Evolutionary conservation across 805 yeast genomes (phyloP).

Genomic region (Grigorovia transvaalensis): DNA sequence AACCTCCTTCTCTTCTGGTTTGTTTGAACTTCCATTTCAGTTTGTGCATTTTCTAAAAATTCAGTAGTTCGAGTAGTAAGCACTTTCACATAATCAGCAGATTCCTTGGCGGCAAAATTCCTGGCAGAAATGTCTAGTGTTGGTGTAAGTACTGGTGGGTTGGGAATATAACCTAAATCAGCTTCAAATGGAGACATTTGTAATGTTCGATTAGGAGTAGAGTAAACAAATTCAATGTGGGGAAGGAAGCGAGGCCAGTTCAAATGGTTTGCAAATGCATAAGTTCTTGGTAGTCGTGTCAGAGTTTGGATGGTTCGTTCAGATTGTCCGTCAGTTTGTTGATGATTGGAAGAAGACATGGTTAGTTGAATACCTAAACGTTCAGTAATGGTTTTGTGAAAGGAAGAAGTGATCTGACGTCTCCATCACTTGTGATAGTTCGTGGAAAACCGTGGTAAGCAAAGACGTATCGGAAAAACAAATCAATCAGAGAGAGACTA

Average conservation of each 20-base stretch:
- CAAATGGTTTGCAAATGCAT: neutral
- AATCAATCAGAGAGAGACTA: slow-evolving; percentile 8
- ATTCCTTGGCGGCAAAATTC: neutral
- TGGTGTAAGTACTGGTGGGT: slow-evolving; percentile 1
- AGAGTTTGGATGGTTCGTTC: slow-evolving; percentile 2
- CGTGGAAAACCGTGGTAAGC: slow-evolving; percentile 11
- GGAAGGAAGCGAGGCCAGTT: slow-evolving; percentile 4
- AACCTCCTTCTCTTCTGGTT: slow-evolving; percentile 1
- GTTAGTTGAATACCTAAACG: slow-evolving; percentile 2
- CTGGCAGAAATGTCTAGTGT: neutral
- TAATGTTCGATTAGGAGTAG: neutral
- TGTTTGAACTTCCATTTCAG: neutral
- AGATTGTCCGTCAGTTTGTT: slow-evolving; percentile 4
- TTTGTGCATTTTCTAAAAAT: neutral
- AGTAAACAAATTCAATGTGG: slow-evolving; percentile 4
- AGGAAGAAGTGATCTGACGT: neutral
- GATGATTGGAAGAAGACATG: slow-evolving; percentile 1
- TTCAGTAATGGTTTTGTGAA: slow-evolving; percentile 1
- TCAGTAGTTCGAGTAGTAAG: neutral
- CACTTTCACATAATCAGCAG: neutral
- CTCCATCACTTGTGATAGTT: slow-evolving; percentile 4
- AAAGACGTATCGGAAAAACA: slow-evolving; percentile 7
- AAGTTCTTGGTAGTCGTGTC: neutral
- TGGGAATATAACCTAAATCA: slow-evolving; percentile 8
- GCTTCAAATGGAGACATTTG: slow-evolving; percentile 2